Base-by-base conservation (phyloP, 139 green algal species). In the Mychonastes homosphaera region DNA sequence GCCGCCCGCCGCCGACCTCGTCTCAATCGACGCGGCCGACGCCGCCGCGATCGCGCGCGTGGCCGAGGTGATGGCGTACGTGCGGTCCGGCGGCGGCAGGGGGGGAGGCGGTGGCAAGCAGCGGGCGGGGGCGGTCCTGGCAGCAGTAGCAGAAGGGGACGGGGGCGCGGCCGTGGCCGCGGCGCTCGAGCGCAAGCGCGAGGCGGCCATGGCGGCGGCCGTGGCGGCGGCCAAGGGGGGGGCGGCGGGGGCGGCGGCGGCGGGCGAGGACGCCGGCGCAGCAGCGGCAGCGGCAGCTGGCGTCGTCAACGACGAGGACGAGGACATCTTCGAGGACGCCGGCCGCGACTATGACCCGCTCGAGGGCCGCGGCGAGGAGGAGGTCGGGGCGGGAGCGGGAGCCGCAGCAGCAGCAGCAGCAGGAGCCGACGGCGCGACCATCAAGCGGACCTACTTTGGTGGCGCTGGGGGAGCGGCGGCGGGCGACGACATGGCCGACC, bases 291-390 rank as follows among this genome's bases (percentile, higher is more conserved):
- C 24, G 32, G 44, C 43, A 8, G 62, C 57, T 2, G 29, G 24
- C 51, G 45, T 32, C 12, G 46, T 39, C 7, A 55, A 30, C 12
- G 67, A 80, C 8, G 76, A 85, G 1, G 80, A 87, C n/a, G 85
- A 95, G 9, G 85, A 96, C 67, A 96, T 96, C 38, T 96, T 96
- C 79, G 89, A 62, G 0, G 89, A 93, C 41, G 89, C 76, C 8
- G 89, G 87, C 16, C 88, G 62, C 0, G 87, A 96, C 52, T 96
- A 96, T 59, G n/a, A n/a, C n/a, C n/a, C n/a, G n/a, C n/a, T n/a
- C n/a, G n/a, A n/a, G n/a, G n/a, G n/a, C n/a, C n/a, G n/a, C n/a
- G n/a, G n/a, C n/a, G n/a, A n/a, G n/a, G n/a, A 21, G 56, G 41
- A 23, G 55, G 58, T 36, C 47, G 15, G 39, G 16, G 39, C 39